Base-by-base conservation (phyloP, 2,329 filamentous ascomycete species). In the Coniochaeta ligniaria region DNA sequence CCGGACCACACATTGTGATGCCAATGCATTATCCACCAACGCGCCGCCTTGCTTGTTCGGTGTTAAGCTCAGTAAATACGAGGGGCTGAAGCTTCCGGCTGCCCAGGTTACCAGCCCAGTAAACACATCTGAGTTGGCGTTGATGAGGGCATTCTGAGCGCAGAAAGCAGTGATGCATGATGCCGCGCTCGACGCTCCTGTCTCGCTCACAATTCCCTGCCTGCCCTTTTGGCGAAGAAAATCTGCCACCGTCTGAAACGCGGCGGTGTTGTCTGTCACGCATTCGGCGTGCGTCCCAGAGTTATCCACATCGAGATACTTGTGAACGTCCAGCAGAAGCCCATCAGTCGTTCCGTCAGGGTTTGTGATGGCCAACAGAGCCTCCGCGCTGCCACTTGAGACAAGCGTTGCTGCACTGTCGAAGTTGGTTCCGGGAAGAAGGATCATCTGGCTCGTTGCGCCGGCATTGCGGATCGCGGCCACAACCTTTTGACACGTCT, bases 381-480 rank as follows among this genome's bases (percentile, higher is more conserved):
- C 79, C 1, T 77, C 79, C 0, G 78, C 82, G 14, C 79, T 81
- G 3, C 80, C 80, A 43, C 73, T 77, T 2, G 74, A 74, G 24
- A 83, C 73, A 58, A 84, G 77, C 2, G 74, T 74, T 43, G 72
- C 76, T 2, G 80, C 82, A 58, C 75, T 78, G 8, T 82, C 79
- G 68, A 80, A 89, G 66, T 83, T 81, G 41, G 78, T 86, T 2
- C 87, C 87, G 0, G 87, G 83, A 1, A 89, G 78, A 14, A 90
- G 76, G 64, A 90, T 88, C 67, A 84, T 80, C 64, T 90, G 84
- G 22, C 74, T 73, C 0, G 75, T 80, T n/a, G 86, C 86, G n/a
- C 86, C 87, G 2, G 83, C 81, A 47, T 79, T 71, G 50, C 87
- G 83, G 66, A 91, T 89, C 3, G 85, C 87, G 0, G 81, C 85